These are phyloP conservation scores for Rubus parviflorus DNA, from an alignment of 306 rosid species.

Conservation along the genomic window DNA sequence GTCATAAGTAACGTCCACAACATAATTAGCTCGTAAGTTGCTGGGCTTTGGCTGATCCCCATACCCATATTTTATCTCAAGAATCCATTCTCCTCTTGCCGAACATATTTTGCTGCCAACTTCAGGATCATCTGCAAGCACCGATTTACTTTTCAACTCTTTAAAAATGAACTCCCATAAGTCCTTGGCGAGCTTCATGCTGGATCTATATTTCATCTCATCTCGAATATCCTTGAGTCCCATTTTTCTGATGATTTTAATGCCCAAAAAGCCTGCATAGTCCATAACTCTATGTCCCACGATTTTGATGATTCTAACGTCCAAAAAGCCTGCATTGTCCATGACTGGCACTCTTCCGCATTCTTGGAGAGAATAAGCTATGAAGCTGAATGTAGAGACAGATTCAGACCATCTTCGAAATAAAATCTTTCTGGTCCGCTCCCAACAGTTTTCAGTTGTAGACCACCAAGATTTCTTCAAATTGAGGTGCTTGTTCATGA, in stretches of 20 bases:
- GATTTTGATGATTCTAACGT: neutral
- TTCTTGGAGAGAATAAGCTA: slow-evolving; percentile 26
- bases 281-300: neutral
- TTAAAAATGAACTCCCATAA: slow-evolving; percentile 29
- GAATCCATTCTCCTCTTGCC: slow-evolving; percentile 25
- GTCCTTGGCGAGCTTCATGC: neutral
- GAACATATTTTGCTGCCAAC: slow-evolving; percentile 4
- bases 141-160: slow-evolving; percentile 22
- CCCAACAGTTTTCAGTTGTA: neutral
- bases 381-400: slow-evolving; percentile 30
- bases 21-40: neutral
- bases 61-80: neutral
- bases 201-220: slow-evolving; percentile 16
- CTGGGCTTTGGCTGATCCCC: accelerated
- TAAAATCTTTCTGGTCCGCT: slow-evolving; percentile 1
- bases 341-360: neutral
- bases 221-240: slow-evolving; percentile 32
- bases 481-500: neutral
- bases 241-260: neutral
- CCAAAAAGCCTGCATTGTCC: no score
- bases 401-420: slow-evolving; percentile 47
- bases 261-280: no score
- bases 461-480: slow-evolving; percentile 13
- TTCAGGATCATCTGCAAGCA: slow-evolving; percentile 18
- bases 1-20: slow-evolving; percentile 18